A percentile compares a stretch with the other conserved stretches of the same genome.
Conservation (phyloP, 768 basidiomycete species). For the Russula compacta region DNA sequence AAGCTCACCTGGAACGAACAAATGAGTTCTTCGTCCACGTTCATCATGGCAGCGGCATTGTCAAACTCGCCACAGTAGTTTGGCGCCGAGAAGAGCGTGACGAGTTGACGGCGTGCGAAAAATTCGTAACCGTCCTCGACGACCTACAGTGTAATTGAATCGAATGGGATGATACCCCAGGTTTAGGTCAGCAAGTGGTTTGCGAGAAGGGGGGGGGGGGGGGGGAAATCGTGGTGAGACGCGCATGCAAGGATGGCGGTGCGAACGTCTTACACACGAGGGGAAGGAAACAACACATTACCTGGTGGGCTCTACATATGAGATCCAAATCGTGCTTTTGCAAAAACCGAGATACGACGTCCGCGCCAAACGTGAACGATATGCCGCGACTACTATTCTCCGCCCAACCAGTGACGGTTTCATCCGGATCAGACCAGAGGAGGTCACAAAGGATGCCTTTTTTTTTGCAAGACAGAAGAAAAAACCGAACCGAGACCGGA, state of each 20-base stretch:
- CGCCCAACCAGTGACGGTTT: conserved; percentile 98
- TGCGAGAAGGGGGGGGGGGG: no score
- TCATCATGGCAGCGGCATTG: conserved; percentile 99
- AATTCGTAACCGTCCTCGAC: conserved; percentile 99
- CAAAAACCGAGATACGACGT: conserved; percentile 95
- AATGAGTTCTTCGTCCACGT: conserved; percentile 91
- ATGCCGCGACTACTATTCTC: conserved; percentile 99
- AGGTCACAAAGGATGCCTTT: conserved; percentile 90
- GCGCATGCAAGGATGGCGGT: neutral
- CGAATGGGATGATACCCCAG: no score
- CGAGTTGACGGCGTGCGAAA: conserved; percentile 94
- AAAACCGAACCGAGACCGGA: neutral
- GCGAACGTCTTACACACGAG: neutral
- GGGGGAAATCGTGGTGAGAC: no score
- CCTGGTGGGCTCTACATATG: conserved; percentile 97
- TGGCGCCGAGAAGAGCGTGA: conserved; percentile 94
- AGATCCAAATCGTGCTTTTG: conserved; percentile 99
- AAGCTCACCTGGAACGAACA: conserved; percentile 88
- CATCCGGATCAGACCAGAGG: conserved; percentile 98
- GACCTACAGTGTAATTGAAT: conserved; percentile 50
- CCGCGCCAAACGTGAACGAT: conserved; percentile 97
- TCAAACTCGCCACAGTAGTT: conserved; percentile 97
- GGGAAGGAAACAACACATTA: conserved; percentile 29
- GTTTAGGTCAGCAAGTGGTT: no score
- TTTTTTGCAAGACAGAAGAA: neutral